phyloP scores from a whole-genome alignment of 2,329 filamentous ascomycete genomes.

The Paraconiothyrium brasiliense region DNA sequence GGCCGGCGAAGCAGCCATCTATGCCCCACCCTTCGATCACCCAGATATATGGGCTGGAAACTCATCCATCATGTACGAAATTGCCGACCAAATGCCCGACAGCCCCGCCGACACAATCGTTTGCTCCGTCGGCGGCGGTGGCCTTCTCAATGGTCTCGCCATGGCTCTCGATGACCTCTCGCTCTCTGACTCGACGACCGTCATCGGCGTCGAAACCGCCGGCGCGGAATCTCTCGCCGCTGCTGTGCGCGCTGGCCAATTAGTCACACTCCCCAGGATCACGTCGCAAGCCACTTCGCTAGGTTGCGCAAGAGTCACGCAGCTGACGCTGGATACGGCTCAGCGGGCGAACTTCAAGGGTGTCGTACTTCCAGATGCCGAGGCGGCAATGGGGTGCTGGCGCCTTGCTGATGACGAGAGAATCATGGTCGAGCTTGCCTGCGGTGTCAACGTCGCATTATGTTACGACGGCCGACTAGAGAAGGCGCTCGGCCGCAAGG shows the following conservation, averaged over 20 bases:
- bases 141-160: constrained; percentile 79
- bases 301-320: constrained; percentile 76
- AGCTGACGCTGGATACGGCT: constrained; percentile 73
- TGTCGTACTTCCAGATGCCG: constrained; percentile 74
- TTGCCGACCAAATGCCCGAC: constrained; percentile 53
- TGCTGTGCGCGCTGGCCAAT: constrained; percentile 64
- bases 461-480: constrained; percentile 72
- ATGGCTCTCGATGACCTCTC: constrained; percentile 67
- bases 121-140: constrained; percentile 83
- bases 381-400: constrained; percentile 81
- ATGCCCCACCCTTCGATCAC: constrained; percentile 76
- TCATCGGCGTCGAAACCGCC: constrained; percentile 78
- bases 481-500: constrained; percentile 65
- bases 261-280: constrained; percentile 74
- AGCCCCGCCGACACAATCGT: constrained; percentile 73
- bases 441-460: constrained; percentile 79
- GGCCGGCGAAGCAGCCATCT: constrained; percentile 59
- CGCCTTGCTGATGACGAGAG: constrained; percentile 83
- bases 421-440: constrained; percentile 83
- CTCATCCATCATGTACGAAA: constrained; percentile 65
- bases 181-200: constrained; percentile 46
- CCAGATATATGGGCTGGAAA: constrained; percentile 74
- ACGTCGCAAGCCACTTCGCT: constrained; percentile 79
- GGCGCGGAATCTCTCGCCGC: constrained; percentile 76
- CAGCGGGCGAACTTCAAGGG: constrained; percentile 64